A percentile compares a stretch with the other conserved stretches of the same genome.
phyloP scores from a whole-genome alignment of 805 yeast species.

The Metschnikowia sp. region DNA sequence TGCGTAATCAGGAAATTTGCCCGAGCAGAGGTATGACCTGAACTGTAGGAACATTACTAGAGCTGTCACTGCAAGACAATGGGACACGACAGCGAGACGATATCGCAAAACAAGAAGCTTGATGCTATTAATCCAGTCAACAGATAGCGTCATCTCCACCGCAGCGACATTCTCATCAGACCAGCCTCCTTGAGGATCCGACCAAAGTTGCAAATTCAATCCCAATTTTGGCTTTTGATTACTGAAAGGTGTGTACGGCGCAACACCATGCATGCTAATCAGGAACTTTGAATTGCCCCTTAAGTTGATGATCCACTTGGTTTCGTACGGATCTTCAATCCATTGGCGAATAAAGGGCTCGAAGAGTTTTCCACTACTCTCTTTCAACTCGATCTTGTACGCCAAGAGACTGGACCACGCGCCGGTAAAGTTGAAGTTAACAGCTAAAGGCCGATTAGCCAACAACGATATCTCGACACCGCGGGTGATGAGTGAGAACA shows the following conservation, averaged over 20 bases:
- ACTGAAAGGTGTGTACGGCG: slow-evolving; percentile 64
- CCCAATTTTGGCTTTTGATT: slow-evolving; percentile 18
- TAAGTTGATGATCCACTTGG: slow-evolving; percentile 72
- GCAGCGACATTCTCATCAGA: slow-evolving; percentile 18
- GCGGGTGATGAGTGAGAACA: slow-evolving; percentile 39
- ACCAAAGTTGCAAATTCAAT: slow-evolving; percentile 41
- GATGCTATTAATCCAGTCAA: slow-evolving; percentile 60
- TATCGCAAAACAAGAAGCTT: slow-evolving; percentile 71
- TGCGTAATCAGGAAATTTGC: slow-evolving; percentile 29
- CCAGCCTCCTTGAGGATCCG: slow-evolving; percentile 29
- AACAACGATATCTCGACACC: slow-evolving; percentile 41
- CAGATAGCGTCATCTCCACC: slow-evolving; percentile 38
- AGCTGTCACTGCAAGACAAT: slow-evolving; percentile 61
- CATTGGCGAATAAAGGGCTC: slow-evolving; percentile 69
- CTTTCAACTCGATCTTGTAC: slow-evolving; percentile 37
- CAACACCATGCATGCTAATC: slow-evolving; percentile 55
- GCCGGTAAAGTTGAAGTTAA: slow-evolving; percentile 49
- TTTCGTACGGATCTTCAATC: slow-evolving; percentile 61
- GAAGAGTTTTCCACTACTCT: slow-evolving; percentile 28
- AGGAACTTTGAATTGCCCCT: slow-evolving; percentile 27
- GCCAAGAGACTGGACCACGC: slow-evolving; percentile 63
- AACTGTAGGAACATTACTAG: slow-evolving; percentile 57
- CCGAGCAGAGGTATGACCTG: slow-evolving; percentile 23
- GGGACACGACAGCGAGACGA: slow-evolving; percentile 67
- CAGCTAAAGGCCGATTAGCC: slow-evolving; percentile 40